Base-by-base conservation (phyloP, 2,329 filamentous ascomycete species). In the Cladosporium austrohemisphaericum region DNA sequence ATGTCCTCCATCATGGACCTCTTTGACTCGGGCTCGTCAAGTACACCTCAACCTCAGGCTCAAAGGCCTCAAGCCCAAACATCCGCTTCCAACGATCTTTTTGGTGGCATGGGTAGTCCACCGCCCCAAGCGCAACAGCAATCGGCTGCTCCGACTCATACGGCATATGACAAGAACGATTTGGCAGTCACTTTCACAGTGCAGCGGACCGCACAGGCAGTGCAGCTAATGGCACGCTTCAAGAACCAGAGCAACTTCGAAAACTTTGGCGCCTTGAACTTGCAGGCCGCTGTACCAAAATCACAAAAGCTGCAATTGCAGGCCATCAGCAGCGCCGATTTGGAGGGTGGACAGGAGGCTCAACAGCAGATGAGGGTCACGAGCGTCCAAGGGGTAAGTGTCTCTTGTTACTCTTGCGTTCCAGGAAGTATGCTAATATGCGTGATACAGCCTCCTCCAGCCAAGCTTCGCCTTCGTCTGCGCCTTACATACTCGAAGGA, bases 221-320 rank as follows among this genome's bases (percentile, higher is more conserved):
- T 95, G 16, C 90, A 95, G 65, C 84, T 95, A 5, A 76, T 85
- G 41, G 90, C 90, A 13, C 83, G 84, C 7, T 98, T 98, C 76
- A 81, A 80, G 31, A 97, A 97, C 68, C 52, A 52, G 25, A 56
- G 55, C 40, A 79, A 72, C 0, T 81, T 85, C 23, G 77, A 76
- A 11, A 71, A 74, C 11, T 75, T 97, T 41, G 83, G 83, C 13
- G 81, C 79, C 37, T 87, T 97, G 23, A 88, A 88, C 20, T 69
- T 98, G 57, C 93, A 98, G 68, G 93, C 92, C 35, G 93, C 93
- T 1, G 93, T 98, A 47, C 93, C 93, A 7, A 98, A 97, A 72
- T 89, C 87, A 36, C 93, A 98, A 71, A 95, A 93, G 67, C 72
- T 98, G 61, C 90, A 96, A 66, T 73, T 98, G 57, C 85, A 94